Percentiles rank a stretch among this genome's conserved stretches.
Conservation (phyloP, 305 asterid genomes). For the Plantago lanceolata region DNA sequence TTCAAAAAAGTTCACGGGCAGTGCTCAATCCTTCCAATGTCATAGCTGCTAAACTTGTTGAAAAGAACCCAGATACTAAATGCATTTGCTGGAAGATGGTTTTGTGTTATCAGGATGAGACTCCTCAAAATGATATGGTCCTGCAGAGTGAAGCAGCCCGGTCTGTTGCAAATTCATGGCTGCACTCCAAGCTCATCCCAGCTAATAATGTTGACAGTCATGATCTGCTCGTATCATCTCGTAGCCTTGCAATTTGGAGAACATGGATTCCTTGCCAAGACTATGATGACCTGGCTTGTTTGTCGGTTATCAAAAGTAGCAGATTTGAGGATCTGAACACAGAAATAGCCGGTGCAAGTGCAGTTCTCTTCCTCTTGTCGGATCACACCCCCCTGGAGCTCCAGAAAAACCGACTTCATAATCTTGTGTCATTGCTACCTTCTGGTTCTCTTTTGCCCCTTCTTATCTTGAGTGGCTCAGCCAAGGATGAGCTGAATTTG, state of each 20-base stretch:
- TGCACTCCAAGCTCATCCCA: conserved; percentile 75
- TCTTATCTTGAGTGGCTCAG: conserved; percentile 54
- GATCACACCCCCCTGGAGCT: conserved; percentile 50
- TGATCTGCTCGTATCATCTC: conserved; percentile 56
- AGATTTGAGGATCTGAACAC: conserved; percentile 38
- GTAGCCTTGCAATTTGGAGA: conserved; percentile 72
- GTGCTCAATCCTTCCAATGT: conserved; percentile 75
- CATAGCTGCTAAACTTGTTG: conserved; percentile 56
- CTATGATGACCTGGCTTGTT: conserved; percentile 44
- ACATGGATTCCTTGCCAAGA: conserved; percentile 52
- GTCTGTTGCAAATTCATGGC: conserved; percentile 55
- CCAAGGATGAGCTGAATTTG: conserved; percentile 38
- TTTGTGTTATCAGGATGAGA: conserved; percentile 48
- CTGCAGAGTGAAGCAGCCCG: conserved; percentile 30
- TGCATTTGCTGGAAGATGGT: conserved; percentile 93
- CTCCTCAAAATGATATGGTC: conserved; percentile 19
- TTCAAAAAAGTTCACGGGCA: conserved; percentile 62
- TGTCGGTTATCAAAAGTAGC: conserved; percentile 64
- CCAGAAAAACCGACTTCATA: conserved; percentile 61
- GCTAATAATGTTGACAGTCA: conserved; percentile 25
- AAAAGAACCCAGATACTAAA: conserved; percentile 53
- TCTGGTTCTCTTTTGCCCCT: conserved; percentile 71
- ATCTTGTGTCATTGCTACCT: conserved; percentile 50
- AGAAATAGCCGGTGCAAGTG: conserved; percentile 60
- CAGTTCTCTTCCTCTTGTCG: conserved; percentile 63